phyloP scores from a whole-genome alignment of 352 stramenopile genomes.

The Phytophthora ramorum region DNA sequence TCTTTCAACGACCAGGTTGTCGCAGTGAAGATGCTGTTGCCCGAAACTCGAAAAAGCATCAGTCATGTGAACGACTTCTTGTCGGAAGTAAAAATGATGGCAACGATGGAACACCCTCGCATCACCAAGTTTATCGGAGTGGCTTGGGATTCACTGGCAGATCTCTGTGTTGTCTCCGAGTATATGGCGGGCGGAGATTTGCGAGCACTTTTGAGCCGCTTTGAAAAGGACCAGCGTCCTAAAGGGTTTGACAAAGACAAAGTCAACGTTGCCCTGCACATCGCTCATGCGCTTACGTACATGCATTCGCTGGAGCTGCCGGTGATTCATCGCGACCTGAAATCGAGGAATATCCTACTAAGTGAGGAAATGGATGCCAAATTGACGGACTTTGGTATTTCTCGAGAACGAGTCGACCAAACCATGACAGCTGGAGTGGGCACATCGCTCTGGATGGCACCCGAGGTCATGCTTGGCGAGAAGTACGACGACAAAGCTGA shows the following conservation, averaged over 20 bases:
- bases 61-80: slow-evolving; percentile 56
- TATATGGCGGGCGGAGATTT: slow-evolving; percentile 27
- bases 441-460: slow-evolving; percentile 23
- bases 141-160: slow-evolving; percentile 22
- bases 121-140: slow-evolving; percentile 28
- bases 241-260: slow-evolving; percentile 21
- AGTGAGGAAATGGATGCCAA: slow-evolving; percentile 15
- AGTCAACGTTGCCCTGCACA: slow-evolving; percentile 14
- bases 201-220: slow-evolving; percentile 16
- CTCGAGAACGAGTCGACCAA: slow-evolving; percentile 19
- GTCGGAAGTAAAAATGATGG: slow-evolving; percentile 59
- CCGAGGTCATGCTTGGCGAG: slow-evolving; percentile 23
- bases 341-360: slow-evolving; percentile 23
- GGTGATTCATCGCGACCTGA: slow-evolving; percentile 24
- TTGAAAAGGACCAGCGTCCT: slow-evolving; percentile 5
- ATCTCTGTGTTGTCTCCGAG: slow-evolving; percentile 24
- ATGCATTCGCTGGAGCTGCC: slow-evolving; percentile 17
- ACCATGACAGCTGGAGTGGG: slow-evolving; percentile 23
- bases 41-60: slow-evolving; percentile 34
- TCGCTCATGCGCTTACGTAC: slow-evolving; percentile 24
- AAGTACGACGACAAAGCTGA: slow-evolving; percentile 26
- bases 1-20: slow-evolving; percentile 38
- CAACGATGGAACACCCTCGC: slow-evolving; percentile 46
- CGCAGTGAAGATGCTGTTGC: slow-evolving; percentile 43
- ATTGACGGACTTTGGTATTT: slow-evolving; percentile 29